Conservation (phyloP, 805 yeast genomes). For the Wickerhamomyces silvicola region DNA sequence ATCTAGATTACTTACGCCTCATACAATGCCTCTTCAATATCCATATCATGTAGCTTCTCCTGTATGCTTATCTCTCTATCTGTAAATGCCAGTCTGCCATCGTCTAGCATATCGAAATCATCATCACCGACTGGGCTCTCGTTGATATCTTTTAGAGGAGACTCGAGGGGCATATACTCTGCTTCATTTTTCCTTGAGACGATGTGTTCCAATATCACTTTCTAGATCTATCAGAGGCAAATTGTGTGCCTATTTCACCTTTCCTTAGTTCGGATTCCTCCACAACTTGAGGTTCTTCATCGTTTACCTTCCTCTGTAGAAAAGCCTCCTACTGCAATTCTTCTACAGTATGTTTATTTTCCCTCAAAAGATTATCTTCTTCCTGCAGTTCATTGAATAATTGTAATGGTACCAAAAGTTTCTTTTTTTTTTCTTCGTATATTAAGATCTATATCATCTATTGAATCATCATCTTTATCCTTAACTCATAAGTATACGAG, state of each 20-base stretch:
- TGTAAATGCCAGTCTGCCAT: slow-evolving; percentile 23
- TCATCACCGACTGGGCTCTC: slow-evolving; percentile 20
- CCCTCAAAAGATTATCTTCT: too few species aligned
- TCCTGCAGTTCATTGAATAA: too few species aligned
- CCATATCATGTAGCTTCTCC: slow-evolving; percentile 20
- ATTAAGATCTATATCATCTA: slow-evolving; percentile 2
- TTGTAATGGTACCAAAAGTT: too few species aligned
- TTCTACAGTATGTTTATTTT: too few species aligned
- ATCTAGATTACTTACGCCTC: slow-evolving; percentile 20
- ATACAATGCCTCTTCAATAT: slow-evolving; percentile 29
- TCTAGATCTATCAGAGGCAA: too few species aligned
- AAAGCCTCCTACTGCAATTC: too few species aligned
- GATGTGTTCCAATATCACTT: too few species aligned
- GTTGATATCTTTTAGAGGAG: slow-evolving; percentile 15
- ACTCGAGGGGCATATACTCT: too few species aligned
- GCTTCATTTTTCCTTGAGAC: too few species aligned
- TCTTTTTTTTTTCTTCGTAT: slow-evolving; percentile 1
- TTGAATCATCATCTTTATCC: slow-evolving; percentile 5
- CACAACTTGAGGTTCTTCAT: too few species aligned
- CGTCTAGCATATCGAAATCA: slow-evolving; percentile 11
- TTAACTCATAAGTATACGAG: too few species aligned
- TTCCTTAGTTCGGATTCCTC: neutral
- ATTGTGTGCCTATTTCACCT: slow-evolving; percentile 1
- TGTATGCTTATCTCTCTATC: slow-evolving; percentile 23
- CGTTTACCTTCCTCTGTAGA: too few species aligned